Evolutionary conservation across 2,329 filamentous ascomycete species (phyloP).

Genomic region (Aureobasidium namibiae): DNA sequence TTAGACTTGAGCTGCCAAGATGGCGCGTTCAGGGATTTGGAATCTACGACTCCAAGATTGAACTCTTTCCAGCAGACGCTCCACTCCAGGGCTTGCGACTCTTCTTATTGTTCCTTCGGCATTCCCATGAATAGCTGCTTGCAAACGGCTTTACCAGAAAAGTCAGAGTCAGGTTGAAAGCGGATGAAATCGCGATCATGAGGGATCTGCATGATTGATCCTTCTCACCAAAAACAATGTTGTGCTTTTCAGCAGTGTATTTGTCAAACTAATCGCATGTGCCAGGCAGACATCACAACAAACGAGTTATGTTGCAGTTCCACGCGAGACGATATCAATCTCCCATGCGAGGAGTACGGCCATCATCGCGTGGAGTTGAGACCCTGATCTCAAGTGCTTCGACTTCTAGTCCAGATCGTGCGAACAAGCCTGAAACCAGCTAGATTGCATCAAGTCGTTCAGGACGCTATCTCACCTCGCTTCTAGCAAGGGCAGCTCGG

Average conservation of each 20-base stretch:
- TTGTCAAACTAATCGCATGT: constrained; percentile 1
- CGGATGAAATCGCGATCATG: not conserved
- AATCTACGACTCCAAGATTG: not conserved
- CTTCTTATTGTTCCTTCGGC: not conserved
- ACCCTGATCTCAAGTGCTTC: constrained; percentile 1
- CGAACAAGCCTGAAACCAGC: not conserved
- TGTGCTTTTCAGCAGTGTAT: not conserved
- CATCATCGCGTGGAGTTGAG: constrained; percentile 1
- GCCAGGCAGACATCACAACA: not conserved
- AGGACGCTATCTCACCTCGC: constrained; percentile 3
- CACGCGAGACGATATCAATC: not conserved
- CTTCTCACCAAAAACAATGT: not conserved
- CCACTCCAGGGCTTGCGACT: not conserved
- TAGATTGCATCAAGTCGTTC: not conserved
- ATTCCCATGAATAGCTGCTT: not conserved
- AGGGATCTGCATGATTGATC: constrained; percentile 3
- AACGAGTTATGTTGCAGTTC: not conserved
- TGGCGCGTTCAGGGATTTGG: not conserved
- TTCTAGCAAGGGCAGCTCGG: not conserved
- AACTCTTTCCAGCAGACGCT: not conserved
- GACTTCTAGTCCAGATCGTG: constrained; percentile 6
- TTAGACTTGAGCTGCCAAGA: constrained; percentile 2
- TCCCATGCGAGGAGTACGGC: not conserved
- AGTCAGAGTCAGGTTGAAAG: not conserved
- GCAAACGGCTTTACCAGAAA: not conserved